Evolutionary conservation across 1,284 basidiomycete genomes (phyloP).

Genomic region (Salmacisia buchloeana): DNA sequence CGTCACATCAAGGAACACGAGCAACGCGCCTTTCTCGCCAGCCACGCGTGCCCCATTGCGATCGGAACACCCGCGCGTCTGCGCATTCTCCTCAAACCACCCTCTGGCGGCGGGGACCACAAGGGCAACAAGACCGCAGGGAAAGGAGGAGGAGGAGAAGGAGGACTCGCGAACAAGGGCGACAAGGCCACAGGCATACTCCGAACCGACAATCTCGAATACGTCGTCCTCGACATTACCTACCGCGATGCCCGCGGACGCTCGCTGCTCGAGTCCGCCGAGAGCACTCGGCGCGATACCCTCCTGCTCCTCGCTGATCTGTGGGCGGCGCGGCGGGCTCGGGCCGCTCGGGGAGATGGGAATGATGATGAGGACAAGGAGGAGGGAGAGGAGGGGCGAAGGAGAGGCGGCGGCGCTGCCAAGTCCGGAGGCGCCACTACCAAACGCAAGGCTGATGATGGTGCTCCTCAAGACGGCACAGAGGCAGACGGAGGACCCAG

Average conservation of each 20-base stretch:
- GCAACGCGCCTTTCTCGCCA: neutral
- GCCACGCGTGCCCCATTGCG: neutral
- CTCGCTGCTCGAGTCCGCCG: neutral
- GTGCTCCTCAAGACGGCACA: too few relatives aligned
- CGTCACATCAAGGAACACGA: neutral
- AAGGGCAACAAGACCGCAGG: neutral
- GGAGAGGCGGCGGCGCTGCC: too few relatives aligned
- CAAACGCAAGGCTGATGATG: too few relatives aligned
- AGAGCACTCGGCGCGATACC: neutral
- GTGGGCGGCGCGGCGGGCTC: too few relatives aligned
- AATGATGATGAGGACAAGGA: too few relatives aligned
- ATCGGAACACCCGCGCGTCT: neutral
- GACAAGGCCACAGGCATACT: too few relatives aligned
- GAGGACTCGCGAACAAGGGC: neutral
- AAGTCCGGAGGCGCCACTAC: too few relatives aligned
- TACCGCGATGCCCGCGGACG: neutral
- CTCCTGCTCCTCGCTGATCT: neutral
- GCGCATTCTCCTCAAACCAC: neutral
- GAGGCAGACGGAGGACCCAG: too few relatives aligned
- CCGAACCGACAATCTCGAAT: conserved; percentile 7
- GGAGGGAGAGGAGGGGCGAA: too few relatives aligned
- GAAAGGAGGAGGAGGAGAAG: neutral
- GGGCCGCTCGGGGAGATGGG: too few relatives aligned
- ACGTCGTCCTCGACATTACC: neutral
- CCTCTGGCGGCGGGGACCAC: neutral